Evolutionary conservation across 176 grass and related monocot species (phyloP), one percentile per base, ranked within the genome.

Genomic region (Paspalum notatum): DNA sequence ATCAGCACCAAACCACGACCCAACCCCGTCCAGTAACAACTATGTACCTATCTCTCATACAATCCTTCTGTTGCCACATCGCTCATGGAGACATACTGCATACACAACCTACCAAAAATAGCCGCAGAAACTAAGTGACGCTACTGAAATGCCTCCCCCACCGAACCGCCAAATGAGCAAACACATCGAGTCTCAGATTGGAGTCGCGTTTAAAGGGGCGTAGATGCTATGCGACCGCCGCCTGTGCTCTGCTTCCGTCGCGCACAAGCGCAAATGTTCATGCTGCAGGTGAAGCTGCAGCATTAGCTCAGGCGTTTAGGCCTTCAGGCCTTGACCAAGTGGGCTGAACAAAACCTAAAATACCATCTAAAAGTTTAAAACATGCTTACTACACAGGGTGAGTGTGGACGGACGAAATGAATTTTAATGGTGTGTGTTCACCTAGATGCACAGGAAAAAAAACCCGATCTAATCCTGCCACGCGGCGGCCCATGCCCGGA

Each of bases 181-280:
- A 11, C 12, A 25, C 13, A 25, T 27, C 5, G 14, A 61, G 38
- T 12, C 37, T 1, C 4, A 0, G 12, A 76, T 6, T 15, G 4
- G 56, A 83, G 91, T 87, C 62, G 92, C 89, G 69, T 90, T 89
- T n/a, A n/a, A n/a, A n/a, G n/a, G n/a, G n/a, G n/a, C n/a, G n/a
- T n/a, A n/a, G n/a, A n/a, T n/a, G n/a, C n/a, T n/a, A n/a, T 81
- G 47, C 85, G 80, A 14, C 86, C 87, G 60, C 85, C 82, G 32
- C 43, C 50, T 17, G 49, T 43, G 42, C 57, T 62, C n/a, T 59
- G 38, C 13, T 27, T 64, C 7, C 85, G n/a, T n/a, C n/a, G n/a
- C n/a, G n/a, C n/a, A n/a, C n/a, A n/a, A n/a, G n/a, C n/a, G n/a
- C n/a, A n/a, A n/a, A n/a, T n/a, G n/a, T n/a, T n/a, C n/a, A n/a